Evolutionary conservation across 2,329 filamentous ascomycete genomes (phyloP), one percentile per base, ranked within the genome.

Genomic region (Myriosclerotinia curreyana): DNA sequence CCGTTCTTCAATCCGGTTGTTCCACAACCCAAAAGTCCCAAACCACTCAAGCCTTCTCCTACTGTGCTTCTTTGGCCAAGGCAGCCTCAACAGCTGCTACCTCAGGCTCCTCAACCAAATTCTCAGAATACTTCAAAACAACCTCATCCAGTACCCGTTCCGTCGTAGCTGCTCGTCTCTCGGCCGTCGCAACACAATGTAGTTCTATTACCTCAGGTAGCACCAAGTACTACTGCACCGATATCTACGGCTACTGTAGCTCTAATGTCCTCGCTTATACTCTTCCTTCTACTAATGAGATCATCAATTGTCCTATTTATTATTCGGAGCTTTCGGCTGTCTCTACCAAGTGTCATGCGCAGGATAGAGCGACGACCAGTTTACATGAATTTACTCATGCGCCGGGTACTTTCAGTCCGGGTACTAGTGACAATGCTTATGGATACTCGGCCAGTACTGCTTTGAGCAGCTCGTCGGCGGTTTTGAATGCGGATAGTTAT

Each of bases 361-460:
- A 89, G 75, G 87, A 89, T 71, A 84, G 87, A 76, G 84, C 83
- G 3, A 86, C 82, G 14, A 89, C 86, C 17, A 81, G 81, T 40
- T 74, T 90, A 17, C 87, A 90, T 71, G 87, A 90, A 78, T 78
- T 81, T 69, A 88, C 86, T 11, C 87, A 90, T 72, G 79, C 81
- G n/a, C 75, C 81, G 72, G 79, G 76, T 75, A 78, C 82, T 15
- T 80, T 76, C 66, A 73, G 68, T 66, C 83, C 83, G 64, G 83
- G 85, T 11, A 88, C 86, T 2, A 74, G 80, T 1, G 87, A 90
- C 71, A 77, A 81, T 60, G 82, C 78, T 34, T 85, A 84, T 68
- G 85, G 83, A 36, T 89, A 87, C 70, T 73, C 78, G 6, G 79
- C 79, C 59, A 73, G 76, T 8, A 77, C 72, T 3, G 71, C 75